Conservation (phyloP, 768 basidiomycete genomes). For the Termitomyces eurrhizus region DNA sequence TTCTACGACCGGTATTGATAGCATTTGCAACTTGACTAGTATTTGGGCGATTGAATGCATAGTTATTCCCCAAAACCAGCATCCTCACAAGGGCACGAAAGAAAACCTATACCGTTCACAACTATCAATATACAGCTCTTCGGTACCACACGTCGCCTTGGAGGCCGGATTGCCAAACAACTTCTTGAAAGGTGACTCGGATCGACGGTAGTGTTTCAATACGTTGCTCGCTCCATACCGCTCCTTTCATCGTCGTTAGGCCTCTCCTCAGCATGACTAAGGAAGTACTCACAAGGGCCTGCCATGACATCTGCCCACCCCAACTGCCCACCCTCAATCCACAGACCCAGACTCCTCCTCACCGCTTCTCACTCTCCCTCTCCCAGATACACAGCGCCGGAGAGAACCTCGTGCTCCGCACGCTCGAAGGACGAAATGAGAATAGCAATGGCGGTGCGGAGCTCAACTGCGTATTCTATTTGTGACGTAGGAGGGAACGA, state of each 20-base stretch:
- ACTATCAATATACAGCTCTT: slow-evolving; percentile 60
- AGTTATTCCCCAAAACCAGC: not conserved
- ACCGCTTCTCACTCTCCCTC: slow-evolving; percentile 36
- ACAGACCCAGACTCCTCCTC: slow-evolving; percentile 48
- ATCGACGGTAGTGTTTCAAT: slow-evolving; percentile 64
- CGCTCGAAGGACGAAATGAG: slow-evolving; percentile 55
- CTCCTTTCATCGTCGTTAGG: slow-evolving; percentile 37
- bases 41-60: not conserved
- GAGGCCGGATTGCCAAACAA: slow-evolving; percentile 61
- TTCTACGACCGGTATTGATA: too few species aligned
- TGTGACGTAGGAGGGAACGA: slow-evolving; percentile 69
- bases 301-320: slow-evolving; percentile 28
- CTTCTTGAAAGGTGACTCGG: slow-evolving; percentile 51
- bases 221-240: slow-evolving; percentile 63
- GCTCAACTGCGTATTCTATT: slow-evolving; percentile 46
- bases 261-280: too few species aligned
- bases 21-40: too few species aligned
- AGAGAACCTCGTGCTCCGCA: slow-evolving; percentile 43
- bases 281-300: too few species aligned
- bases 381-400: slow-evolving; percentile 33
- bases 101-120: too few species aligned
- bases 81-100: too few species aligned
- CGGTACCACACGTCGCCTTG: slow-evolving; percentile 64
- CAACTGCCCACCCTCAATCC: slow-evolving; percentile 53
- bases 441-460: slow-evolving; percentile 43